A percentile compares a stretch with the other conserved stretches of the same genome.
phyloP scores from a whole-genome alignment of 768 basidiomycete species.

The Mycena alexandri region DNA sequence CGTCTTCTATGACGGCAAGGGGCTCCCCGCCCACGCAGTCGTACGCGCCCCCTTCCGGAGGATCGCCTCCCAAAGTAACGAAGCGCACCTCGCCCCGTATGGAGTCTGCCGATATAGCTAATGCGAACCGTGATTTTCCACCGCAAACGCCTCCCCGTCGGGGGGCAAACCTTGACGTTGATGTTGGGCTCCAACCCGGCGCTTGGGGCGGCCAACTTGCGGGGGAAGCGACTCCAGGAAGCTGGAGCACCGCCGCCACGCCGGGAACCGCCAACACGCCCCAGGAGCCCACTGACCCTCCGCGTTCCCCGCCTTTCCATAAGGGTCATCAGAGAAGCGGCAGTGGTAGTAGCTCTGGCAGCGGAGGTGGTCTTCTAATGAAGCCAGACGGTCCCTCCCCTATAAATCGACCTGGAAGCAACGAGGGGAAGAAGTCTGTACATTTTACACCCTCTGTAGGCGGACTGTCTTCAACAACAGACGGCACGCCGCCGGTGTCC shows the following conservation, averaged over 20 bases:
- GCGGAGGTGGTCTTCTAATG: conserved; percentile 37
- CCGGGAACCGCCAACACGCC: conserved; percentile 34
- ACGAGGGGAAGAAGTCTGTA: conserved; percentile 56
- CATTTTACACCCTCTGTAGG: conserved; percentile 63
- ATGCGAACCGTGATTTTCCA: conserved; percentile 36
- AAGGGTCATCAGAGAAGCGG: conserved; percentile 43
- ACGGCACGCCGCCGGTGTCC: conserved; percentile 31
- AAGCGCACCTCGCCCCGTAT: conserved; percentile 48
- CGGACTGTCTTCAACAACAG: conserved; percentile 38
- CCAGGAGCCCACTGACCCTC: conserved; percentile 34
- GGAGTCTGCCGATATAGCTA: conserved; percentile 35
- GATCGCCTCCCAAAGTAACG: conserved; percentile 39
- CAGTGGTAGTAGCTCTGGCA: conserved; percentile 47
- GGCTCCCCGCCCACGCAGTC: conserved; percentile 44
- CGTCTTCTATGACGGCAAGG: conserved; percentile 24
- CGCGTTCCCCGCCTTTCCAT: conserved; percentile 27
- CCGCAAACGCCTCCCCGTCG: conserved; percentile 43
- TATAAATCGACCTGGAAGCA: conserved; percentile 46
- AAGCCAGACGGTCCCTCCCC: conserved; percentile 16
- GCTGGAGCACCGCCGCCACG: conserved; percentile 42
- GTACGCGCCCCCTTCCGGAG: conserved; percentile 37
- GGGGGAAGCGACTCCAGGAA: conserved; percentile 70
- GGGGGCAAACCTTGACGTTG: conserved; percentile 24
- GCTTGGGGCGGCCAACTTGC: conserved; percentile 39
- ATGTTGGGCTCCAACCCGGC: conserved; percentile 38